Evolutionary conservation across 2,329 filamentous ascomycete genomes (phyloP).

Genomic region (Exophiala oligosperma): DNA sequence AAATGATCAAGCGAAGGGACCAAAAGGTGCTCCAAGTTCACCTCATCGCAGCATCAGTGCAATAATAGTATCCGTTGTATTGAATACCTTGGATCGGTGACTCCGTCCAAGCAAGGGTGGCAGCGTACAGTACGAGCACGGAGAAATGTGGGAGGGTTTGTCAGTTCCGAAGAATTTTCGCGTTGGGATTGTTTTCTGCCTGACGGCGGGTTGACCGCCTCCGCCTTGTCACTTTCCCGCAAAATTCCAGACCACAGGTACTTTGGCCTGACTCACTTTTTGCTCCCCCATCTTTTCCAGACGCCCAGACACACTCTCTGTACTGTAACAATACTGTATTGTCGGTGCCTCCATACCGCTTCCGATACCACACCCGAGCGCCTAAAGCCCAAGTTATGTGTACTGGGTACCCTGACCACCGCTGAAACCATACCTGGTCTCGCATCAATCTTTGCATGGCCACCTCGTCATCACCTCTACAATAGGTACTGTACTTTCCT

Average conservation of each 20-base stretch:
- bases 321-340: background rate
- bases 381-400: too few relatives aligned
- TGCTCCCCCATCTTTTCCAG: constrained; percentile 3
- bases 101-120: background rate
- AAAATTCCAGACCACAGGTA: background rate
- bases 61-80: too few relatives aligned
- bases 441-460: too few relatives aligned
- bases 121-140: background rate
- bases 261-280: background rate
- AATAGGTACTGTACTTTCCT: too few relatives aligned
- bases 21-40: background rate
- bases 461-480: too few relatives aligned
- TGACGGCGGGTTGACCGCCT: background rate
- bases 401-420: too few relatives aligned
- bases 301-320: background rate
- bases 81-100: background rate
- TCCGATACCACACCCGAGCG: too few relatives aligned
- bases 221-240: constrained; percentile 3
- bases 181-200: constrained; percentile 1
- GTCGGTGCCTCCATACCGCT: too few relatives aligned
- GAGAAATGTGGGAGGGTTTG: background rate
- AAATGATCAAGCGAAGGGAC: background rate
- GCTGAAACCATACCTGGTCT: too few relatives aligned
- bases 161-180: background rate
- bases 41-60: too few relatives aligned